These are phyloP conservation scores for Paragyromitra xinjiangensis DNA, from an alignment of 495 filamentous ascomycete species.

Conservation along the genomic window DNA sequence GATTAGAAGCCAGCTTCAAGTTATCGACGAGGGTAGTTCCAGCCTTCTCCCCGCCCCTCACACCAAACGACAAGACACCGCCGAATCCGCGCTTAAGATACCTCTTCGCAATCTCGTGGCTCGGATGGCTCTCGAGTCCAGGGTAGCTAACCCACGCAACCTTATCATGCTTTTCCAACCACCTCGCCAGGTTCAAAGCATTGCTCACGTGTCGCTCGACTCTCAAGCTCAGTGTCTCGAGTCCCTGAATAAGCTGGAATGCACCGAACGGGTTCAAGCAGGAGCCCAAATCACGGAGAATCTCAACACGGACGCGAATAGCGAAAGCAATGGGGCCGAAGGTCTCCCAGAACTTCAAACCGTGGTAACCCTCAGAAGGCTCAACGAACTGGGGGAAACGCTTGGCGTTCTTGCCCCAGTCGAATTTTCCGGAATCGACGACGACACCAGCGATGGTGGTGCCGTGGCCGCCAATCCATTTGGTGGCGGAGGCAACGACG, in stretches of 20 bases:
- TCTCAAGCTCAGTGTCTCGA: slow-evolving; percentile 89
- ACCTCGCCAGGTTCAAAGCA: slow-evolving; percentile 79
- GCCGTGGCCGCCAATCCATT: slow-evolving; percentile 98
- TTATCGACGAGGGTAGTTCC: slow-evolving; percentile 90
- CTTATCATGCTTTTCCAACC: slow-evolving; percentile 82
- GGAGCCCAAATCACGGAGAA: slow-evolving; percentile 86
- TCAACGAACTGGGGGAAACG: slow-evolving; percentile 95
- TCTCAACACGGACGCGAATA: slow-evolving; percentile 83
- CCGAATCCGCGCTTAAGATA: slow-evolving; percentile 89
- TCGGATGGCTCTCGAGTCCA: slow-evolving; percentile 82
- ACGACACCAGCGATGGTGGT: slow-evolving; percentile 93
- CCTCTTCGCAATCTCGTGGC: slow-evolving; percentile 83
- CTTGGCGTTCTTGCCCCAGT: slow-evolving; percentile 88
- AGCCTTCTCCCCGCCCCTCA: slow-evolving; percentile 83
- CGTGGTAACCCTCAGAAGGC: slow-evolving; percentile 92
- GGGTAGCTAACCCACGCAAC: slow-evolving; percentile 96
- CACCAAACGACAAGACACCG: slow-evolving; percentile 90
- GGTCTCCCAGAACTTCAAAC: slow-evolving; percentile 96
- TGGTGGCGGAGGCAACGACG: slow-evolving; percentile 93
- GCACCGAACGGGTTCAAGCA: slow-evolving; percentile 91
- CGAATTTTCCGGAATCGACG: slow-evolving; percentile 92
- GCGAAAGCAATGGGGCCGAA: slow-evolving; percentile 87
- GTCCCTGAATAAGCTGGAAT: slow-evolving; percentile 88
- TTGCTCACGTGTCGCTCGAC: slow-evolving; percentile 90
- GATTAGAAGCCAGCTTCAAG: slow-evolving; percentile 93